Conservation (phyloP, 768 basidiomycete species). For the Mycena galopus region DNA sequence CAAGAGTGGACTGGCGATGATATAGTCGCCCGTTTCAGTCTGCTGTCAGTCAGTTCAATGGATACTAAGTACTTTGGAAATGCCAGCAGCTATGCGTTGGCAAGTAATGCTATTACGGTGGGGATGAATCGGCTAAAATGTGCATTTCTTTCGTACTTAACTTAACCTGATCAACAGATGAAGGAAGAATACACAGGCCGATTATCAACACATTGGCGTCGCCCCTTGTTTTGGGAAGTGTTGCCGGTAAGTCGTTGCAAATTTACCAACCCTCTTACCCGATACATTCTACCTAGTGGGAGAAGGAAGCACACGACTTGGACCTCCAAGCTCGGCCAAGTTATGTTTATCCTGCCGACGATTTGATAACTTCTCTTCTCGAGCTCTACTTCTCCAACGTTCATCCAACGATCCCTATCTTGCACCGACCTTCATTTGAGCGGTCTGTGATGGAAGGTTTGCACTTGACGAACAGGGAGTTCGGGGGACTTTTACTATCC, state of each 20-base stretch:
- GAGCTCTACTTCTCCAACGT: neutral
- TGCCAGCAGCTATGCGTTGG: conserved; percentile 19
- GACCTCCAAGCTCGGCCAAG: neutral
- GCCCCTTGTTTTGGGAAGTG: conserved; percentile 10
- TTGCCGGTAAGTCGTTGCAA: conserved; percentile 12
- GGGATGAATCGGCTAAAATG: neutral
- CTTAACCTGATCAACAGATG: neutral
- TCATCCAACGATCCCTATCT: neutral
- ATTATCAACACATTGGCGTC: neutral
- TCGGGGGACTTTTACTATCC: neutral
- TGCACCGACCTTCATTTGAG: neutral
- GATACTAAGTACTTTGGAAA: conserved; percentile 3
- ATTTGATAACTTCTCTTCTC: neutral
- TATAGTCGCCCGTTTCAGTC: conserved; percentile 2
- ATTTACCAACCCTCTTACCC: neutral
- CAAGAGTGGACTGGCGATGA: conserved; percentile 1
- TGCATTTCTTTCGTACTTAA: neutral
- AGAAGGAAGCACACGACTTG: neutral
- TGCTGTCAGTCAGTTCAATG: neutral
- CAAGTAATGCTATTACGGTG: conserved; percentile 20
- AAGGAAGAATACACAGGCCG: conserved; percentile 20
- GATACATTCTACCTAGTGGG: neutral
- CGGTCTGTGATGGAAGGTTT: neutral
- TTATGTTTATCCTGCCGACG: neutral
- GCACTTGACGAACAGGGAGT: neutral